Evolutionary conservation across 768 basidiomycete species (phyloP), one percentile per base, ranked within the genome.

Genomic region (Amanita polypyramis): DNA sequence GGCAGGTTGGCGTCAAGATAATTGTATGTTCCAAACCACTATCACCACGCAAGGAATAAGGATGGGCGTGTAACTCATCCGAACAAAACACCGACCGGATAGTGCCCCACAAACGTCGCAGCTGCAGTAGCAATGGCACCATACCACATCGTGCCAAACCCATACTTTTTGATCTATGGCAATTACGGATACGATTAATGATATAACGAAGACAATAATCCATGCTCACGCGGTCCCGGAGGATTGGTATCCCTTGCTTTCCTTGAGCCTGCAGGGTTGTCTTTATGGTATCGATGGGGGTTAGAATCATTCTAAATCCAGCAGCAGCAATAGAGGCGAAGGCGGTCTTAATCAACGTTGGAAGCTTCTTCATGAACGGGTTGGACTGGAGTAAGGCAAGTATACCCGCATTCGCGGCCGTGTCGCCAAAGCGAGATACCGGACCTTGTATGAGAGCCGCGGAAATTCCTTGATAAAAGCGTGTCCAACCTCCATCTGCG

Each of bases 181-280:
- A 49, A 23, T 39, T 15, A 45, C 5, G 30, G 45, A 27, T 23
- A 40, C 20, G 41, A n/a, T n/a, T 27, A 11, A 25, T 9, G 41
- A 34, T 12, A 39, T 6, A 19, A 50, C 25, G 17, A n/a, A 45
- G 38, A 27, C 21, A 17, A 4, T 15, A 20, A n/a, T n/a, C 15
- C 27, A 25, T 9, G 7, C 72, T 43, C 53, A 90, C 80, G 54
- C 94, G 72, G 2, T 73, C 68, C 49, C 68, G 74, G 32, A 97
- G 67, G 42, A 97, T 76, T 27, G 61, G 58, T 47, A 83, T 67
- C 0, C 88, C 94, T 1, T 67, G 62, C 53, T 72, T 76, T 10
- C 94, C 94, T 58, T 94, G 83, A 0, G 95, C 87, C 65, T 98
- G 95, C 65, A 97, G 68, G 1, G 92, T 97, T 3, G 95, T 98